Percentiles rank a stretch among this genome's conserved stretches.
phyloP scores from a whole-genome alignment of 2,329 filamentous ascomycete species.

The Aspergillus alliaceus region DNA sequence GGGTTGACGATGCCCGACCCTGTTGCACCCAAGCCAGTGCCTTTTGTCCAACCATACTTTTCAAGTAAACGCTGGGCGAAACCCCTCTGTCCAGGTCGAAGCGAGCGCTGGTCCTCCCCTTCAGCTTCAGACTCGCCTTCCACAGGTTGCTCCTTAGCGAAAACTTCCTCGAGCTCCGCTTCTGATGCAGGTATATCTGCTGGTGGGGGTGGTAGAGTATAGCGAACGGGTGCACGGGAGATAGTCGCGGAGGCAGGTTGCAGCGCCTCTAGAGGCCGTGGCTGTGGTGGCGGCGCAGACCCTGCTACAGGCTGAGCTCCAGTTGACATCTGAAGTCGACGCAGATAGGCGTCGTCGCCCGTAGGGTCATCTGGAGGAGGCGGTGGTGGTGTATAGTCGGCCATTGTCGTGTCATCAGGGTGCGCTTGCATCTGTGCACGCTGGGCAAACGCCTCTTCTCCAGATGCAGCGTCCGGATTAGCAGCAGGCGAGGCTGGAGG shows the following conservation, averaged over 20 bases:
- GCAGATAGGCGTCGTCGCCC: slow-evolving; percentile 28
- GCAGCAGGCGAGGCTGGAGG: slow-evolving; percentile 43
- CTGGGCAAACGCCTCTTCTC: slow-evolving; percentile 68
- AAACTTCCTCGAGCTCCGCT: slow-evolving; percentile 51
- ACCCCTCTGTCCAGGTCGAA: slow-evolving; percentile 74
- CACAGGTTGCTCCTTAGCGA: slow-evolving; percentile 41
- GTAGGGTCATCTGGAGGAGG: slow-evolving; percentile 29
- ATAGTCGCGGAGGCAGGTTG: slow-evolving; percentile 60
- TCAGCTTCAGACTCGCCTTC: slow-evolving; percentile 36
- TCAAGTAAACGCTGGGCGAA: slow-evolving; percentile 87
- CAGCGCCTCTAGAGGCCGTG: slow-evolving; percentile 41
- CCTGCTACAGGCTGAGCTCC: slow-evolving; percentile 22
- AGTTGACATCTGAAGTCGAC: slow-evolving; percentile 23
- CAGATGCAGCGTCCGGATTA: slow-evolving; percentile 59
- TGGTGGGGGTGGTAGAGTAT: slow-evolving; percentile 57
- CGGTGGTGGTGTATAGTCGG: slow-evolving; percentile 24
- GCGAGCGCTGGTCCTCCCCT: slow-evolving; percentile 53
- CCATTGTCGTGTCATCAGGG: slow-evolving; percentile 17
- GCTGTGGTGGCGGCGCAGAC: slow-evolving; percentile 27
- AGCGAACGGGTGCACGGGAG: slow-evolving; percentile 75
- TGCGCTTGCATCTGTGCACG: slow-evolving; percentile 58
- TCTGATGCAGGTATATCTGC: slow-evolving; percentile 54
- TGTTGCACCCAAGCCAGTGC: slow-evolving; percentile 80
- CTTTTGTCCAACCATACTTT: slow-evolving; percentile 92
- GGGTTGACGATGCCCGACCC: slow-evolving; percentile 82